Conservation (phyloP, 306 rosid genomes). For the Lathyrus aphaca region DNA sequence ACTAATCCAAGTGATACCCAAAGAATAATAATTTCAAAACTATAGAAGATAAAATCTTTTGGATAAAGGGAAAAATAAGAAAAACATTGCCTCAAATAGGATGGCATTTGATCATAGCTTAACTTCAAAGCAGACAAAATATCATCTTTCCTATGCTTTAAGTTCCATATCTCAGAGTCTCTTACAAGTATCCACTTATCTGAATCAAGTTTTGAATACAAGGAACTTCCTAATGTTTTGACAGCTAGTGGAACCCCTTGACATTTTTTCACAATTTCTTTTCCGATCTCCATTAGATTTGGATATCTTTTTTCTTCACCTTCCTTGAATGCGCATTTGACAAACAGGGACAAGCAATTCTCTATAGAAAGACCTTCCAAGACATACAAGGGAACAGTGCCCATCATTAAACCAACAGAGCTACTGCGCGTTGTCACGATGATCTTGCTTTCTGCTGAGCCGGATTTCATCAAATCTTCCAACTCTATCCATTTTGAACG, state of each 20-base stretch:
- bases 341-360: background rate
- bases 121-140: background rate
- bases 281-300: background rate
- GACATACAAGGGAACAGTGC: background rate
- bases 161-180: background rate
- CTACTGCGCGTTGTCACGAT: background rate
- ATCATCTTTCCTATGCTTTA: background rate
- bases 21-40: background rate
- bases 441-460: background rate
- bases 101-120: background rate
- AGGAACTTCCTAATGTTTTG: background rate
- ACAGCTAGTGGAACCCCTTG: background rate
- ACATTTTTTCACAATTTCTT: slow-evolving; percentile 3
- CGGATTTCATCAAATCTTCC: background rate
- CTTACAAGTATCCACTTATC: background rate
- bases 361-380: background rate
- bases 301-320: background rate
- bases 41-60: background rate
- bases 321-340: slow-evolving; percentile 3
- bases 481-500: slow-evolving; percentile 1
- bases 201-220: background rate
- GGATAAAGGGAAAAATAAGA: slow-evolving; percentile 19
- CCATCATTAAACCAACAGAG: background rate
- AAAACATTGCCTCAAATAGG: background rate
- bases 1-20: background rate